Base-by-base conservation (phyloP, 148 eudicot genomes). In the Diospyros lotus region DNA sequence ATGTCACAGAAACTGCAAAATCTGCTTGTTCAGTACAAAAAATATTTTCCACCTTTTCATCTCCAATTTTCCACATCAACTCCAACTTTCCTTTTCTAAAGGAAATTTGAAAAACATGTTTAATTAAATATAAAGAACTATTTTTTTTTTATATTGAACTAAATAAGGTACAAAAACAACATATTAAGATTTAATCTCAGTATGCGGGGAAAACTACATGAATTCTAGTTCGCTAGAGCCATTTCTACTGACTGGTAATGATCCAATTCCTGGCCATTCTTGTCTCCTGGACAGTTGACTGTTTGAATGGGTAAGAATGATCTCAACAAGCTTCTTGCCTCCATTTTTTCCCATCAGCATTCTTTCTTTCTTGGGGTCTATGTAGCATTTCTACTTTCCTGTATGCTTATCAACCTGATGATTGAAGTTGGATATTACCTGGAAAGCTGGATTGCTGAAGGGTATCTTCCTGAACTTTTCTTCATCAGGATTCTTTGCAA, bases 381-480 rank as follows among this genome's bases (percentile, higher is more conserved):
- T 28, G 0, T 28, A 28, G 28, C 28, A 28, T 28, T 28, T 28
- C 28, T 28, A 28, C 66, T 15, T 11, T 66, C 51, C 41, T 64
- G 15, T 44, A 61, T 14, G 46, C 53, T 61, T 14, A 46, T 17
- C 62, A 41, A 50, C 46, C 9, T n/a, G 15, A 61, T 15, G n/a
- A 38, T 77, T n/a, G 9, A 75, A 65, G n/a, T 63, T 74, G 66
- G 40, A 7, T 0, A 68, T 67, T 76, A 94, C 98, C 95, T 86
- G 90, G 82, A 94, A 94, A 41, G 78, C 80, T 66, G 95, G 93
- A 79, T 90, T 94, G 63, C 78, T 80, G 9, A 94, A 68, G 52
- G 93, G 84, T 74, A 94, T 89, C 80, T 74, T 87, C 78, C 97
- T 77, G 80, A 79, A 91, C 55, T 89, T 94, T 73, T 78, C 93